Percentiles rank a stretch among this genome's conserved stretches.
These are phyloP conservation scores for Thermoascus crustaceus DNA, from an alignment of 2,329 filamentous ascomycete species.

Conservation along the genomic window DNA sequence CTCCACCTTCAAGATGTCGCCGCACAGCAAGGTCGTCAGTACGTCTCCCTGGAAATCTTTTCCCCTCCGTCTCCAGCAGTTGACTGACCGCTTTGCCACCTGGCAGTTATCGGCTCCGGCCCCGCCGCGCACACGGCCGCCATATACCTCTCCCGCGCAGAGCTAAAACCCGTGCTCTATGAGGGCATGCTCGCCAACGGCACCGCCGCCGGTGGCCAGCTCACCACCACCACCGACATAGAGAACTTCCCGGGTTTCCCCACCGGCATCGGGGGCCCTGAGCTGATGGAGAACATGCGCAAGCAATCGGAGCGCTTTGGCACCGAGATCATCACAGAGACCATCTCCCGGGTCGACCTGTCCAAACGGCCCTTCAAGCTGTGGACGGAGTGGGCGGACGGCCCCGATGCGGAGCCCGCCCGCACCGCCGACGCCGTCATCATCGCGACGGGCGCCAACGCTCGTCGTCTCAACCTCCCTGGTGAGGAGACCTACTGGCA, in stretches of 20 bases:
- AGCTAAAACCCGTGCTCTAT: slow-evolving; percentile 90
- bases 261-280: slow-evolving; percentile 73
- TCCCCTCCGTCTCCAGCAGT: slow-evolving; percentile 1
- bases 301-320: slow-evolving; percentile 86
- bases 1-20: slow-evolving; percentile 47
- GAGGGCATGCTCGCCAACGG: slow-evolving; percentile 98
- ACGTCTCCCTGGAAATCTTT: slow-evolving; percentile 34
- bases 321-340: slow-evolving; percentile 84
- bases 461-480: slow-evolving; percentile 68
- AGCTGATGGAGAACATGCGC: slow-evolving; percentile 94
- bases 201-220: slow-evolving; percentile 89
- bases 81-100: slow-evolving; percentile 17
- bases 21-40: slow-evolving; percentile 92
- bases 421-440: slow-evolving; percentile 90
- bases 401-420: slow-evolving; percentile 55
- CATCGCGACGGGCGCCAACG: slow-evolving; percentile 90
- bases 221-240: slow-evolving; percentile 96
- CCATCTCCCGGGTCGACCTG: slow-evolving; percentile 80
- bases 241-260: slow-evolving; percentile 98
- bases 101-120: slow-evolving; percentile 75
- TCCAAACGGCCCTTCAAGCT: slow-evolving; percentile 80
- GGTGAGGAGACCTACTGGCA: slow-evolving; percentile 98
- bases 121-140: slow-evolving; percentile 96
- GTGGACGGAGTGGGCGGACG: slow-evolving; percentile 80
- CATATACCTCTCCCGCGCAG: slow-evolving; percentile 89